These are phyloP conservation scores for Tetradesmus lagerheimii DNA, from an alignment of 139 green algal genomes.

Conservation along the genomic window DNA sequence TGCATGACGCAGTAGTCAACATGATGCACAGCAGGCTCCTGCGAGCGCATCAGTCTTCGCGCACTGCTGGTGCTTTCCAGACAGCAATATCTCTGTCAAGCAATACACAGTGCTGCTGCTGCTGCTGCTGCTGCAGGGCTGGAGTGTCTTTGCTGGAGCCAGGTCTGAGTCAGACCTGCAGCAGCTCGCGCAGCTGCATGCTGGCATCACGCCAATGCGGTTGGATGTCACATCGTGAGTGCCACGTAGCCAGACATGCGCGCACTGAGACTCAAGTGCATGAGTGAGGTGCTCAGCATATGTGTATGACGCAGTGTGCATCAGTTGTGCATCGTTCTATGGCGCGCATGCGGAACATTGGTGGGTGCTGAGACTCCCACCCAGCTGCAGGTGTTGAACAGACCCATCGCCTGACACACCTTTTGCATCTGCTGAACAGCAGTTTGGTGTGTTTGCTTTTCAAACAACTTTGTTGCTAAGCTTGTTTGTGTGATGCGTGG, in stretches of 20 bases:
- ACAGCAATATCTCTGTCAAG: background rate
- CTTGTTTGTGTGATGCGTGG: background rate
- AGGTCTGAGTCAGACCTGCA: background rate
- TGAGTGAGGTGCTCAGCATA: no score
- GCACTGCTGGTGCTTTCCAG: no score
- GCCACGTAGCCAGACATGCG: no score
- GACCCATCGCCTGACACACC: background rate
- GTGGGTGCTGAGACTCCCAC: background rate
- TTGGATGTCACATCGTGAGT: background rate
- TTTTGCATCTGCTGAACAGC: background rate
- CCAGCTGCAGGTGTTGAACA: background rate
- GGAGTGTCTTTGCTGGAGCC: background rate
- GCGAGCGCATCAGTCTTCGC: no score
- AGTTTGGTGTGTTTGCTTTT: background rate
- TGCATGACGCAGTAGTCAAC: no score
- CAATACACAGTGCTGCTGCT: background rate
- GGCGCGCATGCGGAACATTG: no score
- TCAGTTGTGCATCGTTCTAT: no score
- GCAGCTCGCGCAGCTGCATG: slow-evolving; percentile 5
- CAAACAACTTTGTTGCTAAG: background rate
- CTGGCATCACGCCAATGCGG: background rate
- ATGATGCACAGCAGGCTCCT: background rate
- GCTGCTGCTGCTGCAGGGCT: background rate
- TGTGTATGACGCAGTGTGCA: no score
- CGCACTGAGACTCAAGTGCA: no score